Base-by-base conservation (phyloP, 495 filamentous ascomycete species). In the Hypoxylon crocopeplum region DNA sequence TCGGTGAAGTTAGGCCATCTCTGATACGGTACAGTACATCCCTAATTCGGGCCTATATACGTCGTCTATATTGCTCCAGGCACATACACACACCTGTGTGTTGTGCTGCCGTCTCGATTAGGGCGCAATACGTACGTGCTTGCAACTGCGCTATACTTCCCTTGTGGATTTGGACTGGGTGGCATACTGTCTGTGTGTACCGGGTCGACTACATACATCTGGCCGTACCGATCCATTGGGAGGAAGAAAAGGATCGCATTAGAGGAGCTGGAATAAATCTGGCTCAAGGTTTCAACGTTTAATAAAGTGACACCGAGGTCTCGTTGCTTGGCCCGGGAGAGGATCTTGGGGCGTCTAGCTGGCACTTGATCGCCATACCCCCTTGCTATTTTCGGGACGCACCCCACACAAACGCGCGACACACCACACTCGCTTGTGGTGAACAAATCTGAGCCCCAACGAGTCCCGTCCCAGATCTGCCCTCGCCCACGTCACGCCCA, bases 351-450 rank as follows among this genome's bases (percentile, higher is more conserved):
- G 56, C 59, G 51, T 59, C 52, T 64, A 56, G 56, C 47, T 63
- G 62, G 66, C 62, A 69, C 27, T 59, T 67, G 56, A 69, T 67
- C 67, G 56, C 48, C 67, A 10, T 54, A 69, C 64, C 61, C 66
- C 68, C 68, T 59, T 70, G 64, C 48, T 59, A 46, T 64, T 64
- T 44, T 44, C 46, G 60, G n/a, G 62, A 64, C 60, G 49, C 67
- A 65, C 67, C 64, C 67, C 67, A 67, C 67, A 70, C 67, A 67
- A 64, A 70, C 67, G 67, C 67, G 67, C 64, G 58, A 66, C 48
- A 64, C 63, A 69, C 64, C 62, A 58, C 45, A 46, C 46, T 61
- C 62, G 56, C 38, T 56, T 66, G 50, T 64, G 61, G 62, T 61
- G 62, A 66, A 56, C 55, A 63, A 69, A 68, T 68, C 67, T 68